Base-by-base conservation (phyloP, 2,329 filamentous ascomycete species). In the Zasmidium cellare region DNA sequence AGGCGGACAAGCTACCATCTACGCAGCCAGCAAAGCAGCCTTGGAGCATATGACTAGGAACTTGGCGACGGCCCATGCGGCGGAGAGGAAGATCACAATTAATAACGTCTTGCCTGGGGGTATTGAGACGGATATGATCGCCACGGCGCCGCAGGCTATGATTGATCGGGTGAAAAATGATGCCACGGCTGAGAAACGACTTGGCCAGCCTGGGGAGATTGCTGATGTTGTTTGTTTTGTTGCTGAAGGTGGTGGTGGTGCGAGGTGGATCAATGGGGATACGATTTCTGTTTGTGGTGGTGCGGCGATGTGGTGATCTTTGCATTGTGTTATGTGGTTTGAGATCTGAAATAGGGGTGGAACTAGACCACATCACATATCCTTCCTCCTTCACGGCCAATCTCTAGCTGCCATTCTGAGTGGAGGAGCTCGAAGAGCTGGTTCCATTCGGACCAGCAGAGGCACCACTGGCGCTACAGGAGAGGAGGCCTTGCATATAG, bases 31-130 rank as follows among this genome's bases (percentile, higher is more conserved):
- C 6, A 87, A 87, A 67, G 83, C 82, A 0, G 85, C 84, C 7
- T 68, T 87, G 19, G 84, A 88, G 68, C 82, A 79, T 0, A 67
- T 87, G 57, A 87, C 85, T 9, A 75, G 84, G 12, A 79, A 76
- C 68, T 82, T 83, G 78, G 85, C 86, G 0, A 75, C 76, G 0
- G 84, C 87, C 69, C 72, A 87, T 49, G 55, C 51, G 83, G 84
- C 0, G 65, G 58, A 5, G 71, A 78, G 56, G 83, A 22, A 84
- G 0, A 82, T 82, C 56, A 87, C 84, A 0, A 84, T 85, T 28
- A 88, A 88, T 63, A 76, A 78, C 1, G 80, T 88, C 2, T 79
- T 79, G n/a, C 84, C 84, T 0, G 85, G 85, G 5, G 49, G 48
- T 19, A 57, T 49, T 25, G 35, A 47, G 46, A 58, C 59, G 12